Conservation (phyloP, 2,329 filamentous ascomycete species). For the Fusarium metavorans region DNA sequence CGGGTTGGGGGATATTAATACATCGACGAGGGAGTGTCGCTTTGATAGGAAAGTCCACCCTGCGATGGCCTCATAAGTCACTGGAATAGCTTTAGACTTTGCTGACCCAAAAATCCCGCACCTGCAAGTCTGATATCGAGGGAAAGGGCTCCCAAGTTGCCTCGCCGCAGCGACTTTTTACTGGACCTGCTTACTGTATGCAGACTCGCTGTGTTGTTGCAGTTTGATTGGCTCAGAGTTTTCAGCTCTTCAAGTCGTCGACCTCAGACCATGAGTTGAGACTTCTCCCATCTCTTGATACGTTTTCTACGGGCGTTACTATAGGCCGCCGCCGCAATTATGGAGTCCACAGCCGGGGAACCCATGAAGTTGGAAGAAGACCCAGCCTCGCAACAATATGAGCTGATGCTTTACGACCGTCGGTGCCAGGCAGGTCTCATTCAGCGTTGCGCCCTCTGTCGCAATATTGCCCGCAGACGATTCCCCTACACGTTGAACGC, state of each 20-base stretch:
- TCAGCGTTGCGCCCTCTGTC: background rate
- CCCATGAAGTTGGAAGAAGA: background rate
- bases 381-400: background rate
- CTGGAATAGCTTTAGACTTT: background rate
- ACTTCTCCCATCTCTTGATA: background rate
- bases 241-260: too few species aligned
- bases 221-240: too few species aligned
- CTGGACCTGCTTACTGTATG: too few species aligned
- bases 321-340: background rate
- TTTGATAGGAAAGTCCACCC: fast-evolving
- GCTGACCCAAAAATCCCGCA: background rate
- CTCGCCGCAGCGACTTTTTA: too few species aligned
- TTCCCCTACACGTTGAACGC: background rate
- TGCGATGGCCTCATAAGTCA: background rate
- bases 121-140: background rate
- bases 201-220: background rate
- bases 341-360: background rate
- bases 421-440: background rate
- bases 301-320: background rate
- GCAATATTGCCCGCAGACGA: background rate
- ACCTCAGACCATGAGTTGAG: too few species aligned
- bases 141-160: background rate
- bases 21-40: fast-evolving
- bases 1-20: too few species aligned
- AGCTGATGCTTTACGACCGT: background rate